phyloP scores from a whole-genome alignment of 345 rosid genomes.

The Rhizophora mangle region DNA sequence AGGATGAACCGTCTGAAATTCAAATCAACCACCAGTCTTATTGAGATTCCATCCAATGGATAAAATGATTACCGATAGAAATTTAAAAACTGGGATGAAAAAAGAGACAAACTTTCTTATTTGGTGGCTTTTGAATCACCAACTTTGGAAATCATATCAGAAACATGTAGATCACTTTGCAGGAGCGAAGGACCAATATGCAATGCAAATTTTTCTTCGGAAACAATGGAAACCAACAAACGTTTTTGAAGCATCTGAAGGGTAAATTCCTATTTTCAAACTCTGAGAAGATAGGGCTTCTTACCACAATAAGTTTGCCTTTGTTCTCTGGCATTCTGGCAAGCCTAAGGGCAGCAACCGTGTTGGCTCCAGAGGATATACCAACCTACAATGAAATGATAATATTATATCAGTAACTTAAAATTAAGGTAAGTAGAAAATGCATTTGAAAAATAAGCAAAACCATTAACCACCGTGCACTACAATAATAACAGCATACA shows the following conservation, averaged over 20 bases:
- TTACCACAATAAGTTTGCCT: slow-evolving; percentile 97
- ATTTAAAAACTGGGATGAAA: neutral
- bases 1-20: slow-evolving; percentile 72
- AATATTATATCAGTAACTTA: neutral
- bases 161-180: neutral
- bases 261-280: neutral
- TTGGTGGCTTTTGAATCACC: no score
- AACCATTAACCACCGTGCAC: no score
- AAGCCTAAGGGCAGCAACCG: slow-evolving; percentile 78
- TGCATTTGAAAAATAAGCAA: neutral
- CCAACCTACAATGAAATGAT: slow-evolving; percentile 55
- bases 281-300: slow-evolving; percentile 2
- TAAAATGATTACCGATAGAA: neutral
- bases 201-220: neutral
- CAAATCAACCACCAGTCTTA: neutral
- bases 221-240: neutral
- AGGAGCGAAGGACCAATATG: neutral
- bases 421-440: neutral
- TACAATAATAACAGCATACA: no score
- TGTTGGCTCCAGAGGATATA: slow-evolving; percentile 92
- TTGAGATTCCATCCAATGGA: neutral
- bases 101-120: neutral
- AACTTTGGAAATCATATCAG: neutral
- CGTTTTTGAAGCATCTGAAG: neutral
- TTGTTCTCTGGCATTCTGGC: slow-evolving; percentile 87